Conservation (phyloP, 257 asterid species). For the Craterostigma plantagineum region DNA sequence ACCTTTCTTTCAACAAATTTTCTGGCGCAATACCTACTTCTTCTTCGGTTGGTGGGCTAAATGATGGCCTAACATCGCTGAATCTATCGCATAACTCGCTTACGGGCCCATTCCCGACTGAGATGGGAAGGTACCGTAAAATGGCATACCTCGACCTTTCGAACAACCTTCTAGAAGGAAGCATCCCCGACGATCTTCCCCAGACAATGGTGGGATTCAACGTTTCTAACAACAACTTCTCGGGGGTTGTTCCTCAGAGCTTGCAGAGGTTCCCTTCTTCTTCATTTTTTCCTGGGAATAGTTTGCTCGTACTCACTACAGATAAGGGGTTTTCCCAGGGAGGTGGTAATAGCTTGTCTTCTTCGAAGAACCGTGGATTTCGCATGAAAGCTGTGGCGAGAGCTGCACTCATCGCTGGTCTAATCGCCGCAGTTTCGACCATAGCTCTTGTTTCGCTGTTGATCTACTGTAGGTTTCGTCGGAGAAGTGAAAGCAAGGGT, state of each 20-base stretch:
- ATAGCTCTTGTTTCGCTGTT: conserved; percentile 23
- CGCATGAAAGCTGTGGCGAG: conserved; percentile 22
- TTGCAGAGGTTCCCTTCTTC: conserved; percentile 59
- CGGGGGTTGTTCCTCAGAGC: conserved; percentile 58
- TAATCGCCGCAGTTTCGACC: conserved; percentile 27
- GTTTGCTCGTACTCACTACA: conserved; percentile 36
- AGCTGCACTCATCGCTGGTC: conserved; percentile 43
- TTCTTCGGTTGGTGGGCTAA: conserved; percentile 12
- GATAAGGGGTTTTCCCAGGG: conserved; percentile 16
- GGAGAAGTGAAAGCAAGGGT: no score
- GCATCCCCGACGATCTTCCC: conserved; percentile 44
- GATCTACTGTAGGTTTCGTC: conserved; percentile 29
- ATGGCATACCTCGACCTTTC: conserved; percentile 46
- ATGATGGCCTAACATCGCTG: conserved; percentile 25
- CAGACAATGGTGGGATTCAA: conserved; percentile 26
- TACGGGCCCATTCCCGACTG: conserved; percentile 35
- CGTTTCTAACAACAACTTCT: conserved; percentile 61
- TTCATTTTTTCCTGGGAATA: conserved; percentile 70
- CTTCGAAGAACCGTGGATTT: conserved; percentile 19
- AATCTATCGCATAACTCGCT: conserved; percentile 58
- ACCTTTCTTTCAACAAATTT: conserved; percentile 55
- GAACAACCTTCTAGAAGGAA: conserved; percentile 46
- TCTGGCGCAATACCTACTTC: conserved; percentile 33
- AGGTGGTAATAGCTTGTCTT: conserved; percentile 10
- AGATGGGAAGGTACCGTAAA: conserved; percentile 27